These are phyloP conservation scores for Aureobasidium sp. DNA, from an alignment of 2,329 filamentous ascomycete genomes.

Conservation along the genomic window DNA sequence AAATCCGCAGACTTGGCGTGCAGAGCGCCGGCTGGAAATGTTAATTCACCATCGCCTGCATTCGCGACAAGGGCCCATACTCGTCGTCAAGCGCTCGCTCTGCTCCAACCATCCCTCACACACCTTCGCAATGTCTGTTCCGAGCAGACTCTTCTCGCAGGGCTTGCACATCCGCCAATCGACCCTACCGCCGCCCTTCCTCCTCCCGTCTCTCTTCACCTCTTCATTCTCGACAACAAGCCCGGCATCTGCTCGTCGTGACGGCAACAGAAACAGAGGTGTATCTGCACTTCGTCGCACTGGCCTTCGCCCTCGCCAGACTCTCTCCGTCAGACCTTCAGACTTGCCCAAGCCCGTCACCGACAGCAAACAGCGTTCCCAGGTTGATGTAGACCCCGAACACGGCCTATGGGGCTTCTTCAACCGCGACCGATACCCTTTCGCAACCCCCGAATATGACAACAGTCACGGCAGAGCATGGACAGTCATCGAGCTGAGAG, in stretches of 20 bases:
- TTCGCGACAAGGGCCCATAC: not conserved
- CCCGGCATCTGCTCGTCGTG: conserved; percentile 33
- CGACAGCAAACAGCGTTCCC: conserved; percentile 50
- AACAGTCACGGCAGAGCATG: conserved; percentile 71
- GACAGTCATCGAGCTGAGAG: conserved; percentile 76
- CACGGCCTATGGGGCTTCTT: conserved; percentile 96
- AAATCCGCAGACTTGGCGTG: conserved; percentile 1
- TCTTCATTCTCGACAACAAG: conserved; percentile 27
- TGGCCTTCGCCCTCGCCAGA: conserved; percentile 57
- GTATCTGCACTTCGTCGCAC: conserved; percentile 74
- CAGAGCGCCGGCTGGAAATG: conserved; percentile 12
- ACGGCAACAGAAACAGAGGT: conserved; percentile 73
- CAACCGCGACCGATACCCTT: conserved; percentile 57
- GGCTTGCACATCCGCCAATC: conserved; percentile 8
- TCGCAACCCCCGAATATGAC: conserved; percentile 66
- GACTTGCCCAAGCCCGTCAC: conserved; percentile 65
- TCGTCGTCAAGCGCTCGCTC: not conserved
- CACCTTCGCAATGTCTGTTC: conserved; percentile 5
- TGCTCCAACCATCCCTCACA: not conserved
- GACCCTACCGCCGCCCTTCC: conserved; percentile 27
- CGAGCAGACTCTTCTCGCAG: conserved; percentile 9
- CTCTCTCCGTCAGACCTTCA: conserved; percentile 65
- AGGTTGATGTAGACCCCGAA: conserved; percentile 56
- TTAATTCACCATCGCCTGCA: conserved; percentile 12
- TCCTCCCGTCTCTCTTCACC: conserved; percentile 32